Conservation (phyloP, 2,329 filamentous ascomycete genomes). For the Coniochaeta sp. region DNA sequence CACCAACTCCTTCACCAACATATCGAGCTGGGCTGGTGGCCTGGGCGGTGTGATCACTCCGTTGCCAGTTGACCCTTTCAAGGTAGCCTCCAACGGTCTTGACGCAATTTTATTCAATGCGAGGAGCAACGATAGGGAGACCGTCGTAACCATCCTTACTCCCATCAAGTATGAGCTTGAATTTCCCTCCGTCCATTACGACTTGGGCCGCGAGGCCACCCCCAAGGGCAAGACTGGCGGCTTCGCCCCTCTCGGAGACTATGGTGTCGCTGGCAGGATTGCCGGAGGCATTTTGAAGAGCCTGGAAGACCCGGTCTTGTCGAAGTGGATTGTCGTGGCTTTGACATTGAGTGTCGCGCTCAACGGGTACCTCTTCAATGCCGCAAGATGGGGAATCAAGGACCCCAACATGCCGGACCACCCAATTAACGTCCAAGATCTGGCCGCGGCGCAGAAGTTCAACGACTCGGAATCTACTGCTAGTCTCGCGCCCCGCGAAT, state of each 20-base stretch:
- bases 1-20: constrained; percentile 38
- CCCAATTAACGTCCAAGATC: constrained; percentile 52
- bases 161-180: constrained; percentile 94
- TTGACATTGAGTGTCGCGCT: constrained; percentile 86
- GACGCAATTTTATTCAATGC: constrained; percentile 71
- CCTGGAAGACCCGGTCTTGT: constrained; percentile 88
- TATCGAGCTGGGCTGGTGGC: constrained; percentile 50
- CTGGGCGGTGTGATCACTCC: constrained; percentile 61
- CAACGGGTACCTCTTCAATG: constrained; percentile 97
- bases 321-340: constrained; percentile 94
- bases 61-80: constrained; percentile 88
- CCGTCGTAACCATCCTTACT: constrained; percentile 76
- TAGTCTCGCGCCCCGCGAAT: background rate
- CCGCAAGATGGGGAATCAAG: constrained; percentile 93
- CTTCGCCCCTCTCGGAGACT: constrained; percentile 55
- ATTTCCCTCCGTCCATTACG: constrained; percentile 61
- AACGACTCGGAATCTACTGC: constrained; percentile 45
- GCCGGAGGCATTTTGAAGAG: constrained; percentile 89
- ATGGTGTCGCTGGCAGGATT: constrained; percentile 75
- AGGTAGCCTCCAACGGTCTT: constrained; percentile 85
- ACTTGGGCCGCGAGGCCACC: constrained; percentile 30
- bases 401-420: constrained; percentile 63
- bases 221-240: constrained; percentile 12
- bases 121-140: constrained; percentile 57
- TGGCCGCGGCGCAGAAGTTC: constrained; percentile 59